Base-by-base conservation (phyloP, 139 green algal genomes). In the Zygnema circumcarinatum region DNA sequence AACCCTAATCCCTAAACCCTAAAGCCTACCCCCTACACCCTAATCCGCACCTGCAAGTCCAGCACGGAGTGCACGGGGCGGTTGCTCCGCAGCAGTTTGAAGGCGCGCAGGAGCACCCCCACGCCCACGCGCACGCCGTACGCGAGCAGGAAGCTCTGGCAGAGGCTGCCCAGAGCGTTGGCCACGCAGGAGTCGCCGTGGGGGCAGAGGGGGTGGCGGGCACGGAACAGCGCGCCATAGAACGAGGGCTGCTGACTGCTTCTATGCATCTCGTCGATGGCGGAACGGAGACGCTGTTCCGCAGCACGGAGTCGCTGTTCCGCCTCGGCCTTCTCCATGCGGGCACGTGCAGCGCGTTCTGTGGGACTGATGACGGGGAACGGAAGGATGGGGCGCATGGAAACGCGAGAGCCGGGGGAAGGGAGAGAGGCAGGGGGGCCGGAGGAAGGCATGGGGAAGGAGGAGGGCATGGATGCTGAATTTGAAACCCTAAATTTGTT, bases 101-200 rank as follows among this genome's bases (percentile, higher is more conserved):
- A 87, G 35, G 85, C 78, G 22, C 85, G 79, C 29, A 90, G 56
- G 31, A 90, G 76, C 3, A 90, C 85, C 32, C 85, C 85, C 36
- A 90, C 74, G 38, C 85, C 85, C 32, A 88, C 85, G 1, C 85
- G 33, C n/a, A 90, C 85, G 25, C 85, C 85, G 38, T 90, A 90
- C 39, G 85, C 85, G 0, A 90, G 76, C 62, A 90, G 41, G n/a
- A 90, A 90, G 62, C 78, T 88, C 56, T 90, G 85, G 31, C 62
- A 88, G 35, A 90, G 79, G 47, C 85, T 88, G 56, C 78, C 85
- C 16, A 88, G 35, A 33, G 78, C 41, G 32, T 90, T 68, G 0
- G 85, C 78, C 31, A 87, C 36, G 41, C 85, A 90, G 33, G 85
- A 88, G 32, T 90, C 85, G 20, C 78, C 76, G 40, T 90, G 85